Evolutionary conservation across 169 alveolate species (phyloP), one percentile per base, ranked within the genome.

Genomic region (Haemoproteus tartakovskyi): DNA sequence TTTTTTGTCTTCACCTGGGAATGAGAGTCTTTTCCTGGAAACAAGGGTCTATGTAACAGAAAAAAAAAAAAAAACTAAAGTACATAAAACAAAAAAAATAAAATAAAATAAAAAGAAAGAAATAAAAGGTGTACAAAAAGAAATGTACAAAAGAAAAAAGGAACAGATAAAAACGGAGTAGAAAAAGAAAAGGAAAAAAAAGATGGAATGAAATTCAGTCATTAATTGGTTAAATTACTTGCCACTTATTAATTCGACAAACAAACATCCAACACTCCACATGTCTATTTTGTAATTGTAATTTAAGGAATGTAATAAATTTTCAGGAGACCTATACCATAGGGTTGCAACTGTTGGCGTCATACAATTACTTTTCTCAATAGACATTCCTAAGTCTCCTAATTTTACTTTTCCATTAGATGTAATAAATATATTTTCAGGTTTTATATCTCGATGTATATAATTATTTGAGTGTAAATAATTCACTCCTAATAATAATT

Each of bases 241-340:
- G 16, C 92, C 89, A 6, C 67, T n/a, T 14, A 92, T 57, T 30
- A 92, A 60, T 54, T 92, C 95, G n/a, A 92, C 93, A 70, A 90
- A 87, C 3, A 92, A 86, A 52, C 96, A 92, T 1, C 95, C 96
- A 12, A 90, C 63, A 48, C 92, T 85, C 95, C 96, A 92, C 33
- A 92, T 82, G 61, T 92, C 96, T 47, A 88, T 87, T 22, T 93
- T 92, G 56, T 88, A 92, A 3, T 91, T 88, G 57, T 92, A 92
- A 57, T 67, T 64, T 2, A 89, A 79, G 11, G 92, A 85, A 46
- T 88, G 67, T 40, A 92, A 79, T 37, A 92, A 74, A 27, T 88
- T 92, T 86, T 93, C 97, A 3, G 97, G 97, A 3, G 95, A 89
- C 59, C 96, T 60, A 85, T 92, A 92, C 95, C 94, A 92, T 43